Evolutionary conservation across 352 stramenopile species (phyloP).

Genomic region (Globisporangium radiosum): DNA sequence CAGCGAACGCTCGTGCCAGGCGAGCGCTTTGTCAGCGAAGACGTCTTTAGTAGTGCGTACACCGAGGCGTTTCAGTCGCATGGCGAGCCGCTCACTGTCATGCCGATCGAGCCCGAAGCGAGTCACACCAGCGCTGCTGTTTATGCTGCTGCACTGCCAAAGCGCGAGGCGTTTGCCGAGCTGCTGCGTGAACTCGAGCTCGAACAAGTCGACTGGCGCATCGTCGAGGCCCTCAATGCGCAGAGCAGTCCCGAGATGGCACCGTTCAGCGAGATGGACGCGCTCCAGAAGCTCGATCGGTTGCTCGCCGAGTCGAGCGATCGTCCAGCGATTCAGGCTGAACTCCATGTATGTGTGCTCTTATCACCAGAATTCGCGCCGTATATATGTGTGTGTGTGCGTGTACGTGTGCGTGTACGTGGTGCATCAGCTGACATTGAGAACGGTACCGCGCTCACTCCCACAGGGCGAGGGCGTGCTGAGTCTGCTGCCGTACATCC

Average conservation of each 20-base stretch:
- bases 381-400: too few relatives aligned
- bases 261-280: constrained; percentile 40
- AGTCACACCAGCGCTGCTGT: too few relatives aligned
- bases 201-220: constrained; percentile 42
- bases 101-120: constrained; percentile 6
- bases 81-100: constrained; percentile 26
- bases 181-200: constrained; percentile 27
- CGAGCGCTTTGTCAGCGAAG: constrained; percentile 27
- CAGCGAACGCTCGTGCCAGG: constrained; percentile 29
- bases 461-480: constrained; percentile 42
- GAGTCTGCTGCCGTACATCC: constrained; percentile 73
- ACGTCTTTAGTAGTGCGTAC: constrained; percentile 34
- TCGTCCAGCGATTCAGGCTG: constrained; percentile 58
- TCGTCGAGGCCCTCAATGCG: constrained; percentile 33
- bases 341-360: constrained; percentile 30
- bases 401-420: too few relatives aligned
- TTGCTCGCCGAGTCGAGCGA: constrained; percentile 31
- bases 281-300: constrained; percentile 37
- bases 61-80: constrained; percentile 14
- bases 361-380: too few relatives aligned
- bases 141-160: not conserved
- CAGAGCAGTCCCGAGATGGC: constrained; percentile 35
- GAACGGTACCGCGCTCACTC: not conserved
- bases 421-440: too few relatives aligned
- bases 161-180: not conserved